A percentile compares a stretch with the other conserved stretches of the same genome.
phyloP scores from a whole-genome alignment of 805 yeast species.

The Lachancea cidri region DNA sequence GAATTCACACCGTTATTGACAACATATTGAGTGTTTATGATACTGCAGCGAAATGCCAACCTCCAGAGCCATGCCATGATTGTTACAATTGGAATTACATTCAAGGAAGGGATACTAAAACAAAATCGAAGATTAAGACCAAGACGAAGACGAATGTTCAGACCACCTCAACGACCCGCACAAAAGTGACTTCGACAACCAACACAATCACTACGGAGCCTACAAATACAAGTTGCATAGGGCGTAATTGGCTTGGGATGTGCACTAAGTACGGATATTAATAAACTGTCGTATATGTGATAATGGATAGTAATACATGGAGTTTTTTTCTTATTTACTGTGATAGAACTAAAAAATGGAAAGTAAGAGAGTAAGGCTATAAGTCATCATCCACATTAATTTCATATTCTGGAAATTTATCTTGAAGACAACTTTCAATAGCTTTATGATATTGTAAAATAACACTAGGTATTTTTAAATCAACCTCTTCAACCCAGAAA shows the following conservation, averaged over 20 bases:
- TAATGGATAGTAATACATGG: neutral
- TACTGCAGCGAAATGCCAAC: constrained; percentile 65
- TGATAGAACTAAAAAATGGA: too few species aligned
- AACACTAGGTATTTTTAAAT: constrained; percentile 22
- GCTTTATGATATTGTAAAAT: constrained; percentile 24
- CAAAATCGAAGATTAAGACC: constrained; percentile 21
- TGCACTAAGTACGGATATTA: constrained; percentile 27
- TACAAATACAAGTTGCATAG: constrained; percentile 26
- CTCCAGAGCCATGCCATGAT: constrained; percentile 81
- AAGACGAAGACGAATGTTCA: constrained; percentile 36
- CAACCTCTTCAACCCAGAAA: constrained; percentile 28
- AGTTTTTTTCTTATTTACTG: too few species aligned
- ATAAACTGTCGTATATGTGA: too few species aligned
- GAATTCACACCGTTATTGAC: constrained; percentile 87
- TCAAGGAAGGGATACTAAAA: constrained; percentile 32
- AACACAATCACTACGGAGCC: constrained; percentile 19
- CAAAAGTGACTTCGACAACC: constrained; percentile 12
- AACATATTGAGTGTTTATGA: constrained; percentile 69
- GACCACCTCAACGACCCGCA: constrained; percentile 20
- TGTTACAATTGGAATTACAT: constrained; percentile 86
- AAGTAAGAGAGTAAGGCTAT: too few species aligned
- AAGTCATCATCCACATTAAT: constrained; percentile 1
- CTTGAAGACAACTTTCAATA: constrained; percentile 17
- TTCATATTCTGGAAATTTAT: constrained; percentile 14
- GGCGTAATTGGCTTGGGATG: constrained; percentile 33